These are phyloP conservation scores for Clarireedia monteithiana DNA, from an alignment of 2,329 filamentous ascomycete genomes.

Conservation along the genomic window DNA sequence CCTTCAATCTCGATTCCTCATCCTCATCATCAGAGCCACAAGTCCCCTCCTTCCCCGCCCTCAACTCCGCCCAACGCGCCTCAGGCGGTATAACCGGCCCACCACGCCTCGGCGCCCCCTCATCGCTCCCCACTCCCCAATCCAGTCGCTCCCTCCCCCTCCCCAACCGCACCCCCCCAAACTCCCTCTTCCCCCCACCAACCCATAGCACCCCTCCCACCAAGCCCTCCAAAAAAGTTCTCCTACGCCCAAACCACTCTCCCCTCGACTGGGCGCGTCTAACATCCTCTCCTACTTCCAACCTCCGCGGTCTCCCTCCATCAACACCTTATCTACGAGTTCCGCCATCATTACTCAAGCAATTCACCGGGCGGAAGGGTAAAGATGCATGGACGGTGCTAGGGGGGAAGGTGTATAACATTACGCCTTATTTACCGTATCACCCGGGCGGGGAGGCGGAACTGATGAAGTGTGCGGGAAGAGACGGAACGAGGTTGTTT, in stretches of 20 bases:
- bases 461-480: slow-evolving; percentile 53
- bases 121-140: slow-evolving; percentile 15
- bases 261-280: slow-evolving; percentile 94
- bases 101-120: slow-evolving; percentile 14
- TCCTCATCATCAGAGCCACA: slow-evolving; percentile 12
- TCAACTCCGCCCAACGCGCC: slow-evolving; percentile 45
- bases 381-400: slow-evolving; percentile 86
- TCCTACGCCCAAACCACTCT: slow-evolving; percentile 83
- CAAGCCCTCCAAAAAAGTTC: slow-evolving; percentile 61
- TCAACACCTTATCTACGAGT: slow-evolving; percentile 58
- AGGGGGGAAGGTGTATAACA: slow-evolving; percentile 88
- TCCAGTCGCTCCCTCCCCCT: slow-evolving; percentile 28
- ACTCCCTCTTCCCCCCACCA: slow-evolving; percentile 42
- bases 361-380: slow-evolving; percentile 74
- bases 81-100: slow-evolving; percentile 18
- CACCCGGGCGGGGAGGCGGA: slow-evolving; percentile 83
- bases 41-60: slow-evolving; percentile 37
- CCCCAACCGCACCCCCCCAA: slow-evolving; percentile 35
- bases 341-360: slow-evolving; percentile 70
- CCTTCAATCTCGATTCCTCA: slow-evolving; percentile 21
- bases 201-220: slow-evolving; percentile 32
- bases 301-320: slow-evolving; percentile 56
- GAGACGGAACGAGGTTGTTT: slow-evolving; percentile 56
- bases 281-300: slow-evolving; percentile 49
- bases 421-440: slow-evolving; percentile 80